A percentile compares a stretch with the other conserved stretches of the same genome.
These are phyloP conservation scores for Magnusiomyces paraingens DNA, from an alignment of 1,139 yeast species.

Conservation along the genomic window DNA sequence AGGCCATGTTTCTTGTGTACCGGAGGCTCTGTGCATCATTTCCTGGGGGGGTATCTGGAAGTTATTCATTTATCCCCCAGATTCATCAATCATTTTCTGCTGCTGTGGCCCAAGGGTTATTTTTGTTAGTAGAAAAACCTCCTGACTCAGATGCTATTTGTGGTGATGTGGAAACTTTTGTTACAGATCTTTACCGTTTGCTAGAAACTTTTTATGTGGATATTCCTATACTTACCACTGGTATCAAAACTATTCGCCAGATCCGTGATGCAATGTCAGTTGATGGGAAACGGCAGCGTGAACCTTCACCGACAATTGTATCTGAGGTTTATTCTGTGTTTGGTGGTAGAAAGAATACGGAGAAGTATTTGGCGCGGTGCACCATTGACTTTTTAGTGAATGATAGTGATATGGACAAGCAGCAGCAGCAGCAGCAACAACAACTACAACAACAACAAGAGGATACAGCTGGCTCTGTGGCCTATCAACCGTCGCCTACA, in stretches of 20 bases:
- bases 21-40: conserved; percentile 22
- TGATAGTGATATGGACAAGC: neutral
- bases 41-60: conserved; percentile 19
- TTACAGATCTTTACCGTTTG: conserved; percentile 23
- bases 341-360: conserved; percentile 30
- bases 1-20: conserved; percentile 25
- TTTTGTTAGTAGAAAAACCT: conserved; percentile 21
- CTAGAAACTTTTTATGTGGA: conserved; percentile 22
- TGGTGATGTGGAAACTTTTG: conserved; percentile 25
- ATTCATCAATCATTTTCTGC: conserved; percentile 30
- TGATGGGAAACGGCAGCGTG: conserved; percentile 10
- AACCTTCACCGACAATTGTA: conserved; percentile 4
- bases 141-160: conserved; percentile 18
- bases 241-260: conserved; percentile 26
- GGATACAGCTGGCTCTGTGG: no score
- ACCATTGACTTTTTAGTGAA: conserved; percentile 23
- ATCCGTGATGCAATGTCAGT: conserved; percentile 20
- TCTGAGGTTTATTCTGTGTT: conserved; percentile 28
- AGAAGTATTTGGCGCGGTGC: conserved; percentile 26
- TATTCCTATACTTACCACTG: conserved; percentile 27
- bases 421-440: no score
- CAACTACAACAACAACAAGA: no score
- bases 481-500: no score
- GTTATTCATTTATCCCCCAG: conserved; percentile 25
- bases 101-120: conserved; percentile 28